Base-by-base conservation (phyloP, 2,329 filamentous ascomycete genomes). In the Arthrocladium fulminans region DNA sequence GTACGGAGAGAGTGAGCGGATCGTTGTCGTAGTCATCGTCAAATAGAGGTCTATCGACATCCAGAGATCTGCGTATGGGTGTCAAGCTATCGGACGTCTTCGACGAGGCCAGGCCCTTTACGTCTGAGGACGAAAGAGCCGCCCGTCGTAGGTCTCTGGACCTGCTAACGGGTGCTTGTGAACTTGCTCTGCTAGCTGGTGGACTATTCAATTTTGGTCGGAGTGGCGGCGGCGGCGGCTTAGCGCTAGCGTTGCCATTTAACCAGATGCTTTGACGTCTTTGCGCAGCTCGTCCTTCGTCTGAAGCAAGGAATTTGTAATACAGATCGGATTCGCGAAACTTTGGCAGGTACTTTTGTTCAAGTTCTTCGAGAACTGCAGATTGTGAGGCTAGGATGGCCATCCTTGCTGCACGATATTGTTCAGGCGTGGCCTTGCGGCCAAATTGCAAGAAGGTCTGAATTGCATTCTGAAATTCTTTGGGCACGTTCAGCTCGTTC, bases 321-420 rank as follows among this genome's bases (percentile, higher is more conserved):
- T 88, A 98, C 0, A 98, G 67, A 61, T 97, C 92, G 0, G 92
- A 95, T 57, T 82, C 86, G 61, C 89, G 94, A 71, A 98, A 98
- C 17, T 79, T 80, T 15, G 84, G 81, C 54, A 92, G 92, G 61
- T 94, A 80, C 12, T 77, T 79, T 19, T 80, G 79, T 60, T 88
- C 83, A 79, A 98, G 86, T 58, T 86, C 82, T 52, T 94, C 86
- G 49, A 96, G 75, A 0, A 89, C 84, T 2, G 80, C 76, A 15
- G 86, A 90, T 63, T 98, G 92, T 0, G 86, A 83, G 52, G 78
- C 79, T 32, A 98, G 65, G 20, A 98, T 83, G 27, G 88, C 84
- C 29, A 83, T 82, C 30, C 92, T 77, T 24, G 92, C 92, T 54
- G 78, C 78, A 58, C 85, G 81, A 63, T 97, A 97, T 60, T 96